Evolutionary conservation across 495 filamentous ascomycete species (phyloP).

Genomic region (Terfezia claveryi): DNA sequence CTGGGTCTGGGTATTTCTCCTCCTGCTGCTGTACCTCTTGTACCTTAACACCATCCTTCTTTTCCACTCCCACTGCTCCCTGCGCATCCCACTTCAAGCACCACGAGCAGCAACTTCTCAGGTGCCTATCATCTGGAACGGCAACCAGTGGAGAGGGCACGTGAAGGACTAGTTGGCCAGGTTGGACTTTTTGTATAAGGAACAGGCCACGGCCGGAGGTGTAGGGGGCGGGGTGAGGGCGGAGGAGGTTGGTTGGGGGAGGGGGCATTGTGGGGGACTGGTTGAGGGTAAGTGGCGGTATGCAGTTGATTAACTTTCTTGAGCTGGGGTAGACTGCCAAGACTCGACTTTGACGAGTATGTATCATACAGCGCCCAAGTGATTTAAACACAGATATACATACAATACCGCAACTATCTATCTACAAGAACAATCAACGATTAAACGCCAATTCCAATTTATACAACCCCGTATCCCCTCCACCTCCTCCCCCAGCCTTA

Average conservation of each 20-base stretch:
- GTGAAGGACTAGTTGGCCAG: background rate
- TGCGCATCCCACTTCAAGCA: conserved; percentile 1
- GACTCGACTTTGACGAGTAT: background rate
- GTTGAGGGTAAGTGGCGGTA: too few relatives aligned
- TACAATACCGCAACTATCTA: background rate
- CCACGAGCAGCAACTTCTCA: conserved; percentile 10
- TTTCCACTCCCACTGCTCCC: background rate
- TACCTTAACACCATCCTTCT: background rate
- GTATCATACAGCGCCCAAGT: background rate
- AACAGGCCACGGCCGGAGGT: background rate
- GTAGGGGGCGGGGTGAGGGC: background rate
- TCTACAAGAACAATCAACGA: background rate
- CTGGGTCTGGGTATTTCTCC: too few relatives aligned
- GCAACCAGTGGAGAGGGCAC: conserved; percentile 11
- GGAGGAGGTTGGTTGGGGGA: background rate
- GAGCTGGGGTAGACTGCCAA: background rate
- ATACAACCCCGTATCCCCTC: background rate
- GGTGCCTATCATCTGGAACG: conserved; percentile 13
- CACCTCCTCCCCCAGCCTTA: background rate
- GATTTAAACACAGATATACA: background rate
- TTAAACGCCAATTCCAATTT: background rate
- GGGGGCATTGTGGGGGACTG: background rate
- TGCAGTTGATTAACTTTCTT: too few relatives aligned
- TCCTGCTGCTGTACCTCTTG: too few relatives aligned
- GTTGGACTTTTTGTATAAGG: background rate